A percentile compares a stretch with the other conserved stretches of the same genome.
These are phyloP conservation scores for Pythium sukuiense DNA, from an alignment of 352 stramenopile species.

Conservation along the genomic window DNA sequence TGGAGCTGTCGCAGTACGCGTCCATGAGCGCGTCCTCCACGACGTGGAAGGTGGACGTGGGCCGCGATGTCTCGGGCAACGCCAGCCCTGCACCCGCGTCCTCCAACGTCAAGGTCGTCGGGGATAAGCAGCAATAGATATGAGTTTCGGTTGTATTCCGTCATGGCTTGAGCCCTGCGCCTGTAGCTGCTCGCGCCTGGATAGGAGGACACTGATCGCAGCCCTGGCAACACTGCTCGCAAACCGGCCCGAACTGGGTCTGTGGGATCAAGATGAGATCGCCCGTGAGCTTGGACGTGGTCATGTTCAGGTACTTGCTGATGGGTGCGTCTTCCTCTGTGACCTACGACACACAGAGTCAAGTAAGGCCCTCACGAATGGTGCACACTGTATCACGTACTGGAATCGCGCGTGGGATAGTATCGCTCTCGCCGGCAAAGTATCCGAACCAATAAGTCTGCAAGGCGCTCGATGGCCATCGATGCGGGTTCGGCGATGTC, in stretches of 20 bases:
- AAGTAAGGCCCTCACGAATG: too few species aligned
- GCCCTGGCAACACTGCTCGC: constrained; percentile 63
- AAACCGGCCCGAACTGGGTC: constrained; percentile 76
- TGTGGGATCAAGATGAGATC: constrained; percentile 77
- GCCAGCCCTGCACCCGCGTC: not conserved
- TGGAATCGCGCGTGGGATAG: constrained; percentile 42
- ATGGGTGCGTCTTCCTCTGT: constrained; percentile 46
- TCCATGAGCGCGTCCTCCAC: constrained; percentile 53
- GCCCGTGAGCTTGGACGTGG: constrained; percentile 61
- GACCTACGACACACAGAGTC: constrained; percentile 25
- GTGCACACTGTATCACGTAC: constrained; percentile 19
- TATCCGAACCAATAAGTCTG: constrained; percentile 82
- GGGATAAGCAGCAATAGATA: constrained; percentile 27
- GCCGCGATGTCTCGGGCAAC: constrained; percentile 34
- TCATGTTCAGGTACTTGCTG: constrained; percentile 66
- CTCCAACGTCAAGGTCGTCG: constrained; percentile 47
- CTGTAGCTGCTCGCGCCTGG: not conserved
- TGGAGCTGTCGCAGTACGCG: constrained; percentile 78
- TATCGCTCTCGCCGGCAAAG: constrained; percentile 45
- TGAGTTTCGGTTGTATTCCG: not conserved
- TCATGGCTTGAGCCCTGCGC: not conserved
- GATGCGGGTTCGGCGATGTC: constrained; percentile 57
- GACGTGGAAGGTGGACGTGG: constrained; percentile 77
- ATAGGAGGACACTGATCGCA: constrained; percentile 42
- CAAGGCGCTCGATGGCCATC: constrained; percentile 57